Evolutionary conservation across 495 filamentous ascomycete genomes (phyloP).

Genomic region (Pseudevernia furfuracea): DNA sequence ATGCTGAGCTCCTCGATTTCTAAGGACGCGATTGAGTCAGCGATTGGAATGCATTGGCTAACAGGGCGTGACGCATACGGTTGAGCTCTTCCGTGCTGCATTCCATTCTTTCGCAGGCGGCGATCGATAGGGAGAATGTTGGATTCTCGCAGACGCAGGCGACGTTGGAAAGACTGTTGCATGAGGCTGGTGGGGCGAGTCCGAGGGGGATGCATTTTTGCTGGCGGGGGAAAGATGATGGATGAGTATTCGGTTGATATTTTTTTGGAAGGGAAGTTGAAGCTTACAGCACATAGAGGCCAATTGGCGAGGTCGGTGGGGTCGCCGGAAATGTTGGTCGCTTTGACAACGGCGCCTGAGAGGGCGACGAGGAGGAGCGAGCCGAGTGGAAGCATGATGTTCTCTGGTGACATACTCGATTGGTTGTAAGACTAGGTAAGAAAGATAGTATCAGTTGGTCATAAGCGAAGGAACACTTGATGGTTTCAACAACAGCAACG

Average conservation of each 20-base stretch:
- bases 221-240: neutral
- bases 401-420: too few species aligned
- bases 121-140: neutral
- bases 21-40: neutral
- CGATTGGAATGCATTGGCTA: neutral
- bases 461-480: too few species aligned
- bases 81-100: conserved; percentile 15
- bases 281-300: conserved; percentile 16
- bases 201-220: conserved; percentile 4
- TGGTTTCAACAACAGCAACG: too few species aligned
- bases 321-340: conserved; percentile 13
- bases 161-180: conserved; percentile 15
- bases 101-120: conserved; percentile 11
- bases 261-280: too few species aligned
- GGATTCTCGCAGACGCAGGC: conserved; percentile 16
- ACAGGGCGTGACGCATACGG: neutral
- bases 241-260: neutral
- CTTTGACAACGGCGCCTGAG: neutral
- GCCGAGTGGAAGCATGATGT: too few species aligned
- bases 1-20: conserved; percentile 1
- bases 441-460: too few species aligned
- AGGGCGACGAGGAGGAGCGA: too few species aligned
- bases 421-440: too few species aligned
- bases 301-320: conserved; percentile 17
- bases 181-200: neutral